Percentiles rank a stretch among this genome's conserved stretches.
phyloP scores from a whole-genome alignment of 805 yeast species.

The Sungouiella thailandica region DNA sequence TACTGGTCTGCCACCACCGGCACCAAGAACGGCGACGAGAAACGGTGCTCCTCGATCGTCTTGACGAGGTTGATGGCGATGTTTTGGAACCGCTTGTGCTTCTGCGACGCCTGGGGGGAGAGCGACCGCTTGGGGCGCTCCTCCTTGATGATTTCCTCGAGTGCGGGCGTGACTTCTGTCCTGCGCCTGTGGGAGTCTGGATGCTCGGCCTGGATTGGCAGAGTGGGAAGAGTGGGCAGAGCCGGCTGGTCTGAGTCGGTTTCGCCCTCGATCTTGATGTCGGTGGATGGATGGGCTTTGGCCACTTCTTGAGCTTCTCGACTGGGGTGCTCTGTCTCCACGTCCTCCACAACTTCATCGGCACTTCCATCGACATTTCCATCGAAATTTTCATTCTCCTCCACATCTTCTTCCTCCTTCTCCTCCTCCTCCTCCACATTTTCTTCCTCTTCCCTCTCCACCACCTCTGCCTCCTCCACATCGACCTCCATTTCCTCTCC shows the following conservation, averaged over 20 bases:
- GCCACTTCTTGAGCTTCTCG: background rate
- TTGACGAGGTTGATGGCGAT: conserved; percentile 58
- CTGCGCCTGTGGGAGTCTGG: too few species aligned
- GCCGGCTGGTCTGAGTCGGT: too few species aligned
- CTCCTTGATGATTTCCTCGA: conserved; percentile 55
- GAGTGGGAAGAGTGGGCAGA: too few species aligned
- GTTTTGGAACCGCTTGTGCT: conserved; percentile 50
- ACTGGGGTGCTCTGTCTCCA: background rate
- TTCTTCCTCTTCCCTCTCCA: conserved; percentile 3
- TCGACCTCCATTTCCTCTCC: background rate
- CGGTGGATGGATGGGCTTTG: too few species aligned
- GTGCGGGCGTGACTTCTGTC: too few species aligned
- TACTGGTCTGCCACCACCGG: conserved; percentile 77
- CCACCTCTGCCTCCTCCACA: background rate
- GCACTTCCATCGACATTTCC: conserved; percentile 6
- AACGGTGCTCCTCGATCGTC: conserved; percentile 64
- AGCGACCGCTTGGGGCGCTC: conserved; percentile 43
- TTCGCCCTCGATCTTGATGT: too few species aligned
- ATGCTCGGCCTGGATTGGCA: too few species aligned
- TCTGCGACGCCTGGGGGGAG: conserved; percentile 8
- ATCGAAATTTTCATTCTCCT: conserved; percentile 3
- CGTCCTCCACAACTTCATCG: conserved; percentile 4
- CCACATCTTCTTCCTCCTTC: conserved; percentile 6
- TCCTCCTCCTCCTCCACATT: conserved; percentile 6
- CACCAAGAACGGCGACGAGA: conserved; percentile 66